Evolutionary conservation across 768 basidiomycete species (phyloP), one percentile per base, ranked within the genome.

Genomic region (Kwoniella europaea): DNA sequence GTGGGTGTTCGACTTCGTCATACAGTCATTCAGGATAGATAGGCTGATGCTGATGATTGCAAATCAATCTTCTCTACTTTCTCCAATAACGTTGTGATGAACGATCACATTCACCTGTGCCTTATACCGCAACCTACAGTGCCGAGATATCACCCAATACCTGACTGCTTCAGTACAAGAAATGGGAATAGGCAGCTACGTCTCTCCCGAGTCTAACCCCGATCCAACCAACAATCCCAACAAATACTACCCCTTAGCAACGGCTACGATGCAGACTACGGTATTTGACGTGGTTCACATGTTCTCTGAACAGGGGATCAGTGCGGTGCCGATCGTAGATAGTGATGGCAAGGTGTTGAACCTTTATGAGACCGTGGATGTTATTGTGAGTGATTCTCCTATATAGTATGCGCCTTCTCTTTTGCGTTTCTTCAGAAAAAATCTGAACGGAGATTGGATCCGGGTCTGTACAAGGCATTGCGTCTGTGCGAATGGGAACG

Each of bases 201-300:
- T 96, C 42, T 76, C 84, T 6, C 85, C 86, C 16, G 44, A 61
- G 20, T 54, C 60, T 1, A 85, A 88, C 53, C 58, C 65, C n/a
- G 65, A 66, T 10, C n/a, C 42, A 29, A 64, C 42, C 18, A 61
- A 57, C 10, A 27, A 54, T 20, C 43, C 24, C 15, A 90, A 91
- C 68, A 92, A 91, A 0, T 98, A 90, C 84, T 88, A 91, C 82
- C 97, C 97, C 2, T 90, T 98, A 67, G 91, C 92, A 5, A 97
- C 94, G 0, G 96, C 96, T 12, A 94, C 90, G 42, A 86, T 96
- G 78, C 86, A 90, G 67, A 97, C 96, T 0, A 91, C 92, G 35
- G 97, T 99, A 2, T 98, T 97, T 77, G 94, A 98, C 79, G 94
- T 98, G 70, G 97, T 98, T 2, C 97, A 99, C 80, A 94, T 96